Evolutionary conservation across 1,284 basidiomycete species (phyloP).

Genomic region (Omphalotus olearius): DNA sequence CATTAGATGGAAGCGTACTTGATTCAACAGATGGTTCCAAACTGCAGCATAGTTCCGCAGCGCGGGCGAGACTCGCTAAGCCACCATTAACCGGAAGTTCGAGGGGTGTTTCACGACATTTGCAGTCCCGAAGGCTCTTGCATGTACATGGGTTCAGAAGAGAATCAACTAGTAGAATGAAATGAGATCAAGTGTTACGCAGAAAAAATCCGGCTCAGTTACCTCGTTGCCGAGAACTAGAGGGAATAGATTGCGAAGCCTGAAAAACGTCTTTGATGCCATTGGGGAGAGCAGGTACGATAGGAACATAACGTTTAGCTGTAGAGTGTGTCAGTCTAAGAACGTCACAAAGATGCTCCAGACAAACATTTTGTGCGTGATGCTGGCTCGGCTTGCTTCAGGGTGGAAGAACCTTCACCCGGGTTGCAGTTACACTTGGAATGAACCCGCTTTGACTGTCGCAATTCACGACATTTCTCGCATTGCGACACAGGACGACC

Average conservation of each 20-base stretch:
- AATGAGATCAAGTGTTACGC: slow-evolving; percentile 9
- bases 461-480: slow-evolving; percentile 69
- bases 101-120: slow-evolving; percentile 33
- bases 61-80: slow-evolving; percentile 46
- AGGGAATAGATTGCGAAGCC: slow-evolving; percentile 18
- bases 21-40: background rate
- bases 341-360: background rate
- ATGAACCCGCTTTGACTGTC: slow-evolving; percentile 69
- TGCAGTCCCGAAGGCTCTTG: slow-evolving; percentile 50
- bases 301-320: slow-evolving; percentile 58
- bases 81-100: slow-evolving; percentile 22
- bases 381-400: slow-evolving; percentile 18
- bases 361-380: slow-evolving; percentile 53
- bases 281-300: slow-evolving; percentile 58
- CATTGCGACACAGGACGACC: slow-evolving; percentile 84
- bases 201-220: slow-evolving; percentile 11
- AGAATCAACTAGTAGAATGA: slow-evolving; percentile 42
- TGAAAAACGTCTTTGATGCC: slow-evolving; percentile 50
- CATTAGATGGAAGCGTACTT: slow-evolving; percentile 12
- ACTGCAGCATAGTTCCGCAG: slow-evolving; percentile 40
- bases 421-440: slow-evolving; percentile 67
- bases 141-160: slow-evolving; percentile 64
- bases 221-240: slow-evolving; percentile 46
- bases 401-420: slow-evolving; percentile 16
- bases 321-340: slow-evolving; percentile 1